phyloP scores from a whole-genome alignment of 306 rosid genomes.

The Datisca glomerata region DNA sequence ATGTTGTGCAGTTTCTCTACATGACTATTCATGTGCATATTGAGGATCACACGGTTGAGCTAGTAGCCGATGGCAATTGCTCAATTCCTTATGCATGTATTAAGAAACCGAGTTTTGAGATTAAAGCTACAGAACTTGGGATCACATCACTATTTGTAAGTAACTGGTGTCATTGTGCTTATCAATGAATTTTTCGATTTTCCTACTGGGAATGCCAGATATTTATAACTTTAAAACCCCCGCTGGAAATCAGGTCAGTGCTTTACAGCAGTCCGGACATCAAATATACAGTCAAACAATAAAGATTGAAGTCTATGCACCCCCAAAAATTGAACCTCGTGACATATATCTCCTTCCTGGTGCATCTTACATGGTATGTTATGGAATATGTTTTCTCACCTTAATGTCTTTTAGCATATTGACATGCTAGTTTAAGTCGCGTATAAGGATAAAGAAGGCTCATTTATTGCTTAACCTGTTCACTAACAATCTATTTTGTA shows the following conservation, averaged over 20 bases:
- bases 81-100: conserved; percentile 29
- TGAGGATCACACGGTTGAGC: conserved; percentile 67
- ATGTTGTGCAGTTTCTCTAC: conserved; percentile 57
- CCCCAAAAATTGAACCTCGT: conserved; percentile 58
- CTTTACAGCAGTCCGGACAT: conserved; percentile 50
- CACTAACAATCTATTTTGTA: conserved; percentile 5
- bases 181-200: conserved; percentile 7
- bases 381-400: too few relatives aligned
- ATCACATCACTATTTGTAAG: conserved; percentile 74
- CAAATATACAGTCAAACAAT: conserved; percentile 56
- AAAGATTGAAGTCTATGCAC: conserved; percentile 81
- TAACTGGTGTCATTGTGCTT: conserved; percentile 8
- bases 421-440: too few relatives aligned
- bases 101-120: conserved; percentile 41
- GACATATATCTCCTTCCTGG: conserved; percentile 75
- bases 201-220: conserved; percentile 13
- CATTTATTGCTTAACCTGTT: neutral
- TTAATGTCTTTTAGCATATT: too few relatives aligned
- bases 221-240: conserved; percentile 9
- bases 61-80: conserved; percentile 33
- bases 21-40: conserved; percentile 72
- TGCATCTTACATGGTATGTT: conserved; percentile 72
- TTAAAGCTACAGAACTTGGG: conserved; percentile 63
- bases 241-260: conserved; percentile 58
- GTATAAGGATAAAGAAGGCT: conserved; percentile 1